These are phyloP conservation scores for Nigrospora osmanthi DNA, from an alignment of 2,329 filamentous ascomycete species.

Conservation along the genomic window DNA sequence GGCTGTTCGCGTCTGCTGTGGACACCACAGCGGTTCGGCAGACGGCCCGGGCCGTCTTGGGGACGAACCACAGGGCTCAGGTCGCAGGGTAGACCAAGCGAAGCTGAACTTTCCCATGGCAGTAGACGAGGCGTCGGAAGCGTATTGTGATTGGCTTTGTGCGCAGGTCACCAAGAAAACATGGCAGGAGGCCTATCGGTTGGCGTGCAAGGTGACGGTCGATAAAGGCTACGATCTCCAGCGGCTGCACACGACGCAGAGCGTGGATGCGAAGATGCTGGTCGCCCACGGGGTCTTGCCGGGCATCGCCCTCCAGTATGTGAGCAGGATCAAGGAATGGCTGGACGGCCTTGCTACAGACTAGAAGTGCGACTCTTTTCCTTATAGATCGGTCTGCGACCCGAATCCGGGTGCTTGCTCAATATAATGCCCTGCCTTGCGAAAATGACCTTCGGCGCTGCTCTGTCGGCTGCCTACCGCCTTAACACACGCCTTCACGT, in stretches of 20 bases:
- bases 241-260: not conserved
- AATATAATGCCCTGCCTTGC: conserved; percentile 2
- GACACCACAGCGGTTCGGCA: not conserved
- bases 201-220: not conserved
- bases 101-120: not conserved
- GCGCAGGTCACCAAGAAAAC: not conserved
- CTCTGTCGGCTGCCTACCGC: conserved; percentile 1
- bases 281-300: conserved; percentile 1
- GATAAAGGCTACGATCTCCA: conserved; percentile 2
- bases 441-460: conserved; percentile 2
- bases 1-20: not conserved
- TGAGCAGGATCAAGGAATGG: not conserved
- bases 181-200: not conserved
- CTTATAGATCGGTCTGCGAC: not conserved
- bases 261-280: not conserved
- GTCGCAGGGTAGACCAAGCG: not conserved
- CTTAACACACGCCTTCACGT: not conserved
- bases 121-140: not conserved
- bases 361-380: not conserved
- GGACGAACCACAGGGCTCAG: not conserved
- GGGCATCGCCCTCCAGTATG: not conserved
- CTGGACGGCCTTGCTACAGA: not conserved
- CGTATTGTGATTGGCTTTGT: conserved; percentile 1
- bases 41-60: not conserved
- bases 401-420: not conserved